These are phyloP conservation scores for Sarocladium oryzae DNA, from an alignment of 2,329 filamentous ascomycete species.

Conservation along the genomic window DNA sequence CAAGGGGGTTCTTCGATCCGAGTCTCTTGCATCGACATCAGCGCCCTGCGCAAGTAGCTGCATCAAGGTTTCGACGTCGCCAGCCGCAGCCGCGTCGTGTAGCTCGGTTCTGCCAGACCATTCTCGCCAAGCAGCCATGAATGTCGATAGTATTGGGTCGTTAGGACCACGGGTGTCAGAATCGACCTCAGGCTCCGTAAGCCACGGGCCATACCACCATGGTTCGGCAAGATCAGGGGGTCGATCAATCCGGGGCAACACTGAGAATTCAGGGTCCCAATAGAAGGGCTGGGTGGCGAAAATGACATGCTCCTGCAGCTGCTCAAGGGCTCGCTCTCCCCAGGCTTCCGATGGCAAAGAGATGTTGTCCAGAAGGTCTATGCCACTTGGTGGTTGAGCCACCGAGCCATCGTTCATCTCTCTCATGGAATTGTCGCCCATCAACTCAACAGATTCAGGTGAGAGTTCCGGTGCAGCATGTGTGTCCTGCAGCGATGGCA, in stretches of 20 bases:
- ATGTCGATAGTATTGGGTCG: neutral
- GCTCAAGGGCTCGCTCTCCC: neutral
- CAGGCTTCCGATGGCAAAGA: neutral
- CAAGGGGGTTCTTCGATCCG: neutral
- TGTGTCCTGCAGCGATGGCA: neutral
- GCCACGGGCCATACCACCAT: neutral
- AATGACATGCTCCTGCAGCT: neutral
- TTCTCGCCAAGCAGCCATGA: neutral
- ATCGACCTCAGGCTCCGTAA: neutral
- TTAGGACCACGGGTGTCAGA: neutral
- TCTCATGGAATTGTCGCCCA: neutral
- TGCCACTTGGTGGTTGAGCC: neutral
- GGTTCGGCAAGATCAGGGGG: neutral
- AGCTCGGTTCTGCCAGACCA: neutral
- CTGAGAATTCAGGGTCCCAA: neutral
- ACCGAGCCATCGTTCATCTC: neutral
- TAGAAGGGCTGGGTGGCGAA: neutral
- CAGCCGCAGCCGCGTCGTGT: neutral
- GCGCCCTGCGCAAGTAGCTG: neutral
- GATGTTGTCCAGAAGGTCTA: neutral
- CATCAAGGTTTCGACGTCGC: neutral
- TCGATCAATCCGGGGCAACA: neutral
- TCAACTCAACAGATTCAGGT: neutral
- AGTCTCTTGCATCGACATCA: neutral
- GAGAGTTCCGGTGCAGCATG: neutral